These are phyloP conservation scores for Stachybotrys echinatus DNA, from an alignment of 2,329 filamentous ascomycete genomes.

Conservation along the genomic window DNA sequence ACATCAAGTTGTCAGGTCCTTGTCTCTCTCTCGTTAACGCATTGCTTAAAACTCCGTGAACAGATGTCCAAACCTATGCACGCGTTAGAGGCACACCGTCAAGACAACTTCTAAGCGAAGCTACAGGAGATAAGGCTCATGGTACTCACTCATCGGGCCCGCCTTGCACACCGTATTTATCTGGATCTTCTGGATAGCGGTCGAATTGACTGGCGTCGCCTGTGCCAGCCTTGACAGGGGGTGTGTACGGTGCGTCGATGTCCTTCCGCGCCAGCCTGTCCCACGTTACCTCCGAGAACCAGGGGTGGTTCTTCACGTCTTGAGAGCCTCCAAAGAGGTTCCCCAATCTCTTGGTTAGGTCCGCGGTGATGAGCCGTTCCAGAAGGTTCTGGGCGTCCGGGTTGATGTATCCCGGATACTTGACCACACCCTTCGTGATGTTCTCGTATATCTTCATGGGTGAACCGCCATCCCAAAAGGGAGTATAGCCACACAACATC, in stretches of 20 bases:
- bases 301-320: constrained; percentile 92
- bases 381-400: constrained; percentile 90
- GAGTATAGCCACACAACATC: constrained; percentile 98
- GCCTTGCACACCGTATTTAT: constrained; percentile 70
- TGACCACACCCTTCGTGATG: constrained; percentile 90
- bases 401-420: constrained; percentile 95
- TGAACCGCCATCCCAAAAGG: constrained; percentile 96
- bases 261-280: constrained; percentile 90
- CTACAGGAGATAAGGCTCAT: neutral
- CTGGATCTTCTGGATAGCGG: constrained; percentile 94
- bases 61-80: constrained; percentile 61
- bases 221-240: constrained; percentile 86
- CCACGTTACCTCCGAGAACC: constrained; percentile 98
- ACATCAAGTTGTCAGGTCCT: too few relatives aligned
- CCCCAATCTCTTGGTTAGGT: constrained; percentile 89
- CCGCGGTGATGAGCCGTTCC: constrained; percentile 86
- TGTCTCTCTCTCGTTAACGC: too few relatives aligned
- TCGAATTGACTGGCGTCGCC: constrained; percentile 98
- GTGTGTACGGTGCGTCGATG: constrained; percentile 96
- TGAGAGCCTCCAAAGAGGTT: constrained; percentile 87
- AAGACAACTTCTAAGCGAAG: neutral
- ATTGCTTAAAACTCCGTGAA: constrained; percentile 67
- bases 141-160: constrained; percentile 80
- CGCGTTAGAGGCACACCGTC: too few relatives aligned
- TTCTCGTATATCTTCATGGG: constrained; percentile 99